Evolutionary conservation across 805 yeast species (phyloP).

Genomic region (Lipomyces anomalus): DNA sequence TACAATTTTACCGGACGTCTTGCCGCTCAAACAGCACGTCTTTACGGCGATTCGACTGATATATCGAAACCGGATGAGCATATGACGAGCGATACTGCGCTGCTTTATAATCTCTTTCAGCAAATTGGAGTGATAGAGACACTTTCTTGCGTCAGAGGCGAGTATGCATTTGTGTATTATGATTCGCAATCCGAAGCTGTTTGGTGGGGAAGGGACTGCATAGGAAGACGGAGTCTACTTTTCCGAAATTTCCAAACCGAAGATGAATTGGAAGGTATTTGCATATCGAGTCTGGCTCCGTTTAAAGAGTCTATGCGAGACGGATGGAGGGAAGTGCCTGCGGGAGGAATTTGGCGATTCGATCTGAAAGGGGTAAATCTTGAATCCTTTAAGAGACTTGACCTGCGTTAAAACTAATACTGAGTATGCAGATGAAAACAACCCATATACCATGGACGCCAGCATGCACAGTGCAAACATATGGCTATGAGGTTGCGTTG

Average conservation of each 20-base stretch:
- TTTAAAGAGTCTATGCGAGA: constrained; percentile 12
- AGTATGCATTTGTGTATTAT: constrained; percentile 61
- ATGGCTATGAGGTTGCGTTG: too few species aligned
- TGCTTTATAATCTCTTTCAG: constrained; percentile 39
- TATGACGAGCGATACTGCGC: constrained; percentile 57
- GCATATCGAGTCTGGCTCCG: constrained; percentile 43
- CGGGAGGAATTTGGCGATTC: too few species aligned
- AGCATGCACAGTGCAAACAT: too few species aligned
- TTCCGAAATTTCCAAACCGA: too few species aligned
- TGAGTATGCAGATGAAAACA: constrained; percentile 24
- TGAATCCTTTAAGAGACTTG: too few species aligned
- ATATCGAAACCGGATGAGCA: not conserved
- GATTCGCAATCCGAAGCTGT: constrained; percentile 35
- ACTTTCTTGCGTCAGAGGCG: constrained; percentile 59
- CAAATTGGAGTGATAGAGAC: constrained; percentile 38
- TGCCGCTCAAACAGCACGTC: too few species aligned
- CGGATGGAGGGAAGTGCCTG: constrained; percentile 20
- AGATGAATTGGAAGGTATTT: constrained; percentile 44
- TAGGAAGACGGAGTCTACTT: constrained; percentile 79
- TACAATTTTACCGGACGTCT: constrained; percentile 37
- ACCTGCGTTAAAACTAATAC: too few species aligned
- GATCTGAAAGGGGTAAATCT: too few species aligned
- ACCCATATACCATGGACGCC: too few species aligned
- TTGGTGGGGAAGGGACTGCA: constrained; percentile 76
- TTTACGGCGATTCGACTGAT: too few species aligned